Conservation (phyloP, 495 filamentous ascomycete species). For the Aspergillus sclerotioniger region DNA sequence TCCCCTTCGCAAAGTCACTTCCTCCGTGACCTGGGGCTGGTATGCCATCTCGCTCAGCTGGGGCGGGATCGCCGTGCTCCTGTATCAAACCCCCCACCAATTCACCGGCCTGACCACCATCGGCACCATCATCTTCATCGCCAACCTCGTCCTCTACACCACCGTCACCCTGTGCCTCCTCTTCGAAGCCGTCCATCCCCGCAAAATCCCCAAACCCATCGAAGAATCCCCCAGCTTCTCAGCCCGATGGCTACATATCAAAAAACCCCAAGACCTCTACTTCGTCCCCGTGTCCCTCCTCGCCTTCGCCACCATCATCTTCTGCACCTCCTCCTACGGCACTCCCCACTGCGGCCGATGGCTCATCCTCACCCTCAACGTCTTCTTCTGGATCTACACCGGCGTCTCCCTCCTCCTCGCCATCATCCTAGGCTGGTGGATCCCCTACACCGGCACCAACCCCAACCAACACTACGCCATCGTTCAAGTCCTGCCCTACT, state of each 20-base stretch:
- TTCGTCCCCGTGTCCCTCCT: conserved; percentile 32
- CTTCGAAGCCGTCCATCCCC: conserved; percentile 33
- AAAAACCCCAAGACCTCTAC: conserved; percentile 53
- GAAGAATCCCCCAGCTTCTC: not conserved
- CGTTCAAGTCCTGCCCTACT: conserved; percentile 18
- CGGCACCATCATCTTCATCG: conserved; percentile 56
- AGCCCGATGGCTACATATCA: conserved; percentile 23
- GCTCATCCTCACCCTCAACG: conserved; percentile 15
- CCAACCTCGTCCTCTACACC: conserved; percentile 54
- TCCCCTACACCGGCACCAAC: conserved; percentile 12
- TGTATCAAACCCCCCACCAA: conserved; percentile 51
- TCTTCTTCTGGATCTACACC: conserved; percentile 37
- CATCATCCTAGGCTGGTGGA: conserved; percentile 16
- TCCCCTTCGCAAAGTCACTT: not conserved
- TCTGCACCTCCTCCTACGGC: conserved; percentile 18
- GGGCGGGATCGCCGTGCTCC: conserved; percentile 54
- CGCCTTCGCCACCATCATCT: conserved; percentile 23
- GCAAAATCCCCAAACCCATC: conserved; percentile 30
- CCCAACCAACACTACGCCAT: conserved; percentile 13
- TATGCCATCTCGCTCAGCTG: conserved; percentile 31
- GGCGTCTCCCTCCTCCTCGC: conserved; percentile 17
- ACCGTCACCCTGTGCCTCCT: conserved; percentile 51
- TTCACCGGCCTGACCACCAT: conserved; percentile 53
- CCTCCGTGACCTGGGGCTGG: conserved; percentile 19
- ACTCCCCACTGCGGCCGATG: conserved; percentile 16